Conservation (phyloP, 768 basidiomycete species). For the Panellus pusillus region DNA sequence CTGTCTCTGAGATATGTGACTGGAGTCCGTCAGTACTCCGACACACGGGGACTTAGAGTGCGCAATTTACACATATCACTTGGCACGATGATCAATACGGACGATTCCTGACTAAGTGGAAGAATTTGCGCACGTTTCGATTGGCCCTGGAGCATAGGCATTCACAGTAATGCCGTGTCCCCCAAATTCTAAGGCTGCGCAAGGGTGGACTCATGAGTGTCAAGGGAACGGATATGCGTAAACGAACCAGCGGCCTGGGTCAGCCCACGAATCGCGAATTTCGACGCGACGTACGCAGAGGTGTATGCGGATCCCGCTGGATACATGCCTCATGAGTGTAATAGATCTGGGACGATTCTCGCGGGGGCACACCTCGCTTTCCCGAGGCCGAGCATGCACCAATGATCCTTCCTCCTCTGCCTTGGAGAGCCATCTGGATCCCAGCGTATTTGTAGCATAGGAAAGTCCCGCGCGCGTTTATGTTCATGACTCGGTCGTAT, state of each 20-base stretch:
- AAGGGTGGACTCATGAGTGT: not conserved
- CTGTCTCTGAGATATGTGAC: too few relatives aligned
- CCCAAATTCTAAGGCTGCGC: not conserved
- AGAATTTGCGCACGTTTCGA: not conserved
- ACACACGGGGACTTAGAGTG: too few relatives aligned
- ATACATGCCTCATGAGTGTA: too few relatives aligned
- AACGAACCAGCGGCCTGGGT: constrained; percentile 8
- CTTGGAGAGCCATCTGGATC: constrained; percentile 37
- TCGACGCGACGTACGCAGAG: constrained; percentile 27
- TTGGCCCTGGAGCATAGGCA: not conserved
- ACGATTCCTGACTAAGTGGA: too few relatives aligned
- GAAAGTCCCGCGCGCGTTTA: too few relatives aligned
- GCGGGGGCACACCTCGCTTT: constrained; percentile 10
- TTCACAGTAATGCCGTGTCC: constrained; percentile 1
- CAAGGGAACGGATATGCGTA: too few relatives aligned
- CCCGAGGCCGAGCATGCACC: constrained; percentile 24
- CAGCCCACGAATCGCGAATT: constrained; percentile 25
- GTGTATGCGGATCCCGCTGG: constrained; percentile 4
- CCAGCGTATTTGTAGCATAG: too few relatives aligned
- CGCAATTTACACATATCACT: too few relatives aligned
- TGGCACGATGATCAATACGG: too few relatives aligned
- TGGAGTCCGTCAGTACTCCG: too few relatives aligned
- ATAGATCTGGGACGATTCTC: too few relatives aligned
- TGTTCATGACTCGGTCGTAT: too few relatives aligned
- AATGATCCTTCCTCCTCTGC: constrained; percentile 38